These are phyloP conservation scores for Phytophthora fragariae DNA, from an alignment of 352 stramenopile genomes.

Conservation along the genomic window DNA sequence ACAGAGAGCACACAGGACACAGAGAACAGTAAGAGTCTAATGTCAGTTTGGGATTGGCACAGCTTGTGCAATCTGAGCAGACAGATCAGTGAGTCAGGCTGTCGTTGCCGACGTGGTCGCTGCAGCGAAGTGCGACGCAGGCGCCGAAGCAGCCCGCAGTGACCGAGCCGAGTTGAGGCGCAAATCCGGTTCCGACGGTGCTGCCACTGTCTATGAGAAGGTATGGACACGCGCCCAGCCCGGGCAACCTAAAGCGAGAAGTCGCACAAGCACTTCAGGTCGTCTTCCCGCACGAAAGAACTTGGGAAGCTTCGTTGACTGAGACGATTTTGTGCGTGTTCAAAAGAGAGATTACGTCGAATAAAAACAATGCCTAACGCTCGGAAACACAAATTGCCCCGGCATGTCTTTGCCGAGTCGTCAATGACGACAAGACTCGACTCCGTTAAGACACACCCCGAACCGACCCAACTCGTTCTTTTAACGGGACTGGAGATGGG, in stretches of 20 bases:
- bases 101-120: not conserved
- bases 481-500: slow-evolving; percentile 1
- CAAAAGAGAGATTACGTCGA: not conserved
- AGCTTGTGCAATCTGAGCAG: no score
- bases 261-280: not conserved
- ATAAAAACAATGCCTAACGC: not conserved
- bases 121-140: slow-evolving; percentile 9
- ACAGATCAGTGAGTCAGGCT: slow-evolving; percentile 7
- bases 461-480: not conserved
- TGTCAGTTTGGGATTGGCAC: no score
- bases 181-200: slow-evolving; percentile 8
- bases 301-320: not conserved
- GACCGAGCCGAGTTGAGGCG: slow-evolving; percentile 1
- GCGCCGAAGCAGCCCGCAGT: not conserved
- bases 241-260: not conserved
- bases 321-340: not conserved
- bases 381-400: slow-evolving; percentile 6
- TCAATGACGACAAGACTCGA: not conserved
- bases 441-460: not conserved
- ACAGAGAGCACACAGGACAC: no score
- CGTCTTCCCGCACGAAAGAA: not conserved
- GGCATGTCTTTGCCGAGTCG: slow-evolving; percentile 5
- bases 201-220: not conserved
- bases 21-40: no score
- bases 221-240: slow-evolving; percentile 6